These are phyloP conservation scores for Gyromitra esculenta DNA, from an alignment of 2,329 filamentous ascomycete genomes.

Conservation along the genomic window DNA sequence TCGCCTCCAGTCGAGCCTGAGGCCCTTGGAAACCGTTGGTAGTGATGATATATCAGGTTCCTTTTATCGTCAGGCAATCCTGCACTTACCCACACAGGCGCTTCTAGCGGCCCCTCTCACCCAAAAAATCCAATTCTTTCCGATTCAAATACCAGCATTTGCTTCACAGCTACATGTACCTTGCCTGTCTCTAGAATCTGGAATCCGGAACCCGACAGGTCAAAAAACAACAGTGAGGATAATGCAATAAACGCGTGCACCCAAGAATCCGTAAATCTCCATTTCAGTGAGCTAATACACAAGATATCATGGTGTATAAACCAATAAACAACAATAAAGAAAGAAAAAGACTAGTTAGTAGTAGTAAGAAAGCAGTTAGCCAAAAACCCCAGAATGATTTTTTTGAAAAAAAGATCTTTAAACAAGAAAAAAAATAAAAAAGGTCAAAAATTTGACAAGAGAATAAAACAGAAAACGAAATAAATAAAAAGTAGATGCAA, in stretches of 20 bases:
- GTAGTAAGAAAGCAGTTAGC: conserved; percentile 46
- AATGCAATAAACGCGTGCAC: conserved; percentile 5
- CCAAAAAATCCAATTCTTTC: background rate
- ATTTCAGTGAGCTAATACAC: conserved; percentile 53
- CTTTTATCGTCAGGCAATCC: conserved; percentile 25
- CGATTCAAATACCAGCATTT: background rate
- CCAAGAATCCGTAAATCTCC: conserved; percentile 50
- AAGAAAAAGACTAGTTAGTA: conserved; percentile 48
- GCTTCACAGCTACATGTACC: background rate
- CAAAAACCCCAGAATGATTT: conserved; percentile 41
- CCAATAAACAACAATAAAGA: conserved; percentile 40
- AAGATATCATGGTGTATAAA: conserved; percentile 51
- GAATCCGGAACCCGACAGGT: conserved; percentile 14
- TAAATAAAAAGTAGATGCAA: conserved; percentile 40
- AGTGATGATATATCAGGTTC: background rate
- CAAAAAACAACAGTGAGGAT: conserved; percentile 8
- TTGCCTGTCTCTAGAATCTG: background rate
- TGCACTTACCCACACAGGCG: conserved; percentile 12
- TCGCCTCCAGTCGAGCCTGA: conserved; percentile 16
- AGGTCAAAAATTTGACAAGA: conserved; percentile 47
- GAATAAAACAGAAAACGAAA: conserved; percentile 41
- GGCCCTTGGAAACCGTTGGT: conserved; percentile 6
- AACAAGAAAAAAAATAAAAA: conserved; percentile 51
- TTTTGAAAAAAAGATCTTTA: conserved; percentile 49
- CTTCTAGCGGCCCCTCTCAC: conserved; percentile 4